A percentile compares a stretch with the other conserved stretches of the same genome.
phyloP scores from a whole-genome alignment of 1,284 basidiomycete genomes.

The Apiotrichum sp. region DNA sequence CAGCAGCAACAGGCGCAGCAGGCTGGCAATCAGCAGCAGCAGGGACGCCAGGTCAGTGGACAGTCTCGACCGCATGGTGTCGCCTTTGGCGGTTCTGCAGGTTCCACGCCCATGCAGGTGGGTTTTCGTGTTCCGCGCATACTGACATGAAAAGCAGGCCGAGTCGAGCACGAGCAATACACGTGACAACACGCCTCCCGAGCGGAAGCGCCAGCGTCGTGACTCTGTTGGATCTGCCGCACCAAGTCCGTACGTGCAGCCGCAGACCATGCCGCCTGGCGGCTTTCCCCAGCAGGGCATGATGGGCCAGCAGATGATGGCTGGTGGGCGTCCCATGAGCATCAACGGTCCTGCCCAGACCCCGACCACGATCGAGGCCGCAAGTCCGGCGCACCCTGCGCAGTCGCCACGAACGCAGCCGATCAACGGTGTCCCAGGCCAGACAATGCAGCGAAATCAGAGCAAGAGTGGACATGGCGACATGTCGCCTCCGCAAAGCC shows the following conservation, averaged over 20 bases:
- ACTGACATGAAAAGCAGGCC: constrained; percentile 7
- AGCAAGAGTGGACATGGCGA: constrained; percentile 32
- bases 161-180: constrained; percentile 8
- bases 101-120: constrained; percentile 23
- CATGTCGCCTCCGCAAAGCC: constrained; percentile 41
- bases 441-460: constrained; percentile 33
- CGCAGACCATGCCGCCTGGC: constrained; percentile 15
- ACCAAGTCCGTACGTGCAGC: constrained; percentile 28
- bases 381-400: constrained; percentile 12
- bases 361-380: constrained; percentile 4
- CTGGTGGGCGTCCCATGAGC: constrained; percentile 4
- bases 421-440: constrained; percentile 14
- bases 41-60: constrained; percentile 18
- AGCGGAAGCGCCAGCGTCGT: constrained; percentile 33
- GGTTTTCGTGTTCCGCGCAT: not conserved
- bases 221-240: constrained; percentile 34
- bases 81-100: constrained; percentile 18
- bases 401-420: constrained; percentile 13
- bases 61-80: constrained; percentile 14
- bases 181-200: constrained; percentile 32
- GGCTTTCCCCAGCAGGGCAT: constrained; percentile 11
- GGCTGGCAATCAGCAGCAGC: constrained; percentile 10
- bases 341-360: constrained; percentile 9
- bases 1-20: constrained; percentile 4
- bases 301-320: constrained; percentile 11